Conservation (phyloP, 148 eudicot genomes). For the Limonium bicolor region DNA sequence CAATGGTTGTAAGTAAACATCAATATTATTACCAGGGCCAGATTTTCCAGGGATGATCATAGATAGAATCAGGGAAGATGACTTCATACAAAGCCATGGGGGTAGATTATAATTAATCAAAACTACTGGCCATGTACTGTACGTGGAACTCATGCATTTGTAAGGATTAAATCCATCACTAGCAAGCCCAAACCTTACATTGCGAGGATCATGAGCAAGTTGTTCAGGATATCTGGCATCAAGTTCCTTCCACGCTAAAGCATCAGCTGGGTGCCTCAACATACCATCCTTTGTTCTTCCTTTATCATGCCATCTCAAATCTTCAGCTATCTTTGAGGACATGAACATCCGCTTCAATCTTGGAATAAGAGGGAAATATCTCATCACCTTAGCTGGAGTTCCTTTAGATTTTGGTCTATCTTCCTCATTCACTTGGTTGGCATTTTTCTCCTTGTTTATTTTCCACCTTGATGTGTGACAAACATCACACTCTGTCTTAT, state of each 20-base stretch:
- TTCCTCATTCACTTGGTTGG: too few species aligned
- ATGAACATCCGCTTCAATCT: slow-evolving; percentile 3
- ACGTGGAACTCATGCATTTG: neutral
- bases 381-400: neutral
- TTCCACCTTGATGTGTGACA: too few species aligned
- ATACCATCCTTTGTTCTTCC: neutral
- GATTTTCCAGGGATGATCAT: neutral
- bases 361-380: slow-evolving; percentile 1
- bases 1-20: neutral
- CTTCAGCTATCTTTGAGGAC: neutral
- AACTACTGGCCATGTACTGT: neutral
- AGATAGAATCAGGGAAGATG: neutral
- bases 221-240: neutral
- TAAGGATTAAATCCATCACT: slow-evolving; percentile 5
- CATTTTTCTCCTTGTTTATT: too few species aligned
- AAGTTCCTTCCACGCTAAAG: slow-evolving; percentile 2
- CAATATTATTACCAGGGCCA: neutral
- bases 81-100: neutral
- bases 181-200: slow-evolving; percentile 1
- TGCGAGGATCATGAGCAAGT: neutral
- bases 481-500: too few species aligned
- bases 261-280: slow-evolving; percentile 1
- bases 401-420: too few species aligned
- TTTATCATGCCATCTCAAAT: neutral
- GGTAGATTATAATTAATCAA: neutral